Conservation (phyloP, 257 asterid genomes). For the Nicotiana otophora region DNA sequence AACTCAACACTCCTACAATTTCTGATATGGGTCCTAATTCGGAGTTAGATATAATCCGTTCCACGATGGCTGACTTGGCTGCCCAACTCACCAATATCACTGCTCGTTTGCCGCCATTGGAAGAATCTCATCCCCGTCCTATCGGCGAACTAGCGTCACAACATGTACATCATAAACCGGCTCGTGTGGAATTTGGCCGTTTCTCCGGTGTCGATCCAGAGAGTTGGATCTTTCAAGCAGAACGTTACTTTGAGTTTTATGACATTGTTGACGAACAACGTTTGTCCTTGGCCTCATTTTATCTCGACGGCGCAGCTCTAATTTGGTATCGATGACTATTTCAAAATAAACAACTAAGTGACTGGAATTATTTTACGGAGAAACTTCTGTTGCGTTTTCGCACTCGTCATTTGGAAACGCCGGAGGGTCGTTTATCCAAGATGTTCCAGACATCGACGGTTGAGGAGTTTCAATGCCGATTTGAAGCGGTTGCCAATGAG, state of each 20-base stretch:
- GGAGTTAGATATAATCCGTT: too few species aligned
- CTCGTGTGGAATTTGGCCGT: background rate
- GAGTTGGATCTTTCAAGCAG: background rate
- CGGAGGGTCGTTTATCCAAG: background rate
- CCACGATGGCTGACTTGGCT: too few species aligned
- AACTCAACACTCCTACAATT: too few species aligned
- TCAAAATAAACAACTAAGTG: background rate
- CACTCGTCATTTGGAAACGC: background rate
- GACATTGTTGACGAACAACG: background rate
- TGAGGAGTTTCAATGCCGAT: background rate
- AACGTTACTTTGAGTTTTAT: background rate
- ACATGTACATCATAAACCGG: too few species aligned
- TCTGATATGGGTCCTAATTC: too few species aligned
- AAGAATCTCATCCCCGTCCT: too few species aligned
- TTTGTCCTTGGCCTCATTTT: background rate
- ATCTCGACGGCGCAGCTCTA: background rate
- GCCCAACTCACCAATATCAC: too few species aligned
- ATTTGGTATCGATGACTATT: background rate
- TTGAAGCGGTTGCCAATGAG: too few species aligned
- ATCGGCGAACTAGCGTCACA: too few species aligned
- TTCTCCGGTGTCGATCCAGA: background rate
- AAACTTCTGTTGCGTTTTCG: background rate
- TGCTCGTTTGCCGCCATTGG: too few species aligned
- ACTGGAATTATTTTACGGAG: background rate
- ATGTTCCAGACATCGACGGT: background rate